phyloP scores from a whole-genome alignment of 2,329 filamentous ascomycete genomes.

The Colletotrichum siamense region DNA sequence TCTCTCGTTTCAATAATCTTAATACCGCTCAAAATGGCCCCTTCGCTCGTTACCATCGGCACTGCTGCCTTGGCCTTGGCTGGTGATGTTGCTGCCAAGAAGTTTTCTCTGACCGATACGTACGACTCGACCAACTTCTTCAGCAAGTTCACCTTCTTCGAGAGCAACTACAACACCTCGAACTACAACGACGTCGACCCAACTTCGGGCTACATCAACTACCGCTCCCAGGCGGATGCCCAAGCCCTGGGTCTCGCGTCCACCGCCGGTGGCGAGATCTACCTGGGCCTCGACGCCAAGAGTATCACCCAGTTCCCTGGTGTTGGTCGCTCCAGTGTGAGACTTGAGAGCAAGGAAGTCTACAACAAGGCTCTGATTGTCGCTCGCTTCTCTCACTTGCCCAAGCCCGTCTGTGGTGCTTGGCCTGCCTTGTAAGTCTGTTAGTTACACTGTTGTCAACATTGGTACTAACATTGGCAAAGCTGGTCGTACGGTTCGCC shows the following conservation, averaged over 20 bases:
- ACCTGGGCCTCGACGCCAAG: conserved; percentile 41
- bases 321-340: conserved; percentile 60
- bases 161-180: conserved; percentile 23
- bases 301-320: conserved; percentile 26
- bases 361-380: conserved; percentile 75
- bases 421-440: conserved; percentile 71
- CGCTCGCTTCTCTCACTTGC: conserved; percentile 73
- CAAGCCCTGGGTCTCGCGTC: conserved; percentile 37
- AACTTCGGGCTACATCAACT: conserved; percentile 70
- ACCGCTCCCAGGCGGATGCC: conserved; percentile 41
- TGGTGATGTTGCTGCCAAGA: conserved; percentile 34
- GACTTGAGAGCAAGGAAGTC: conserved; percentile 65
- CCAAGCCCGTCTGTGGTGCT: conserved; percentile 67
- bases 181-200: conserved; percentile 51
- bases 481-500: conserved; percentile 55
- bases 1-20: conserved; percentile 30
- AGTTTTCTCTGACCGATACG: conserved; percentile 44
- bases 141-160: conserved; percentile 50
- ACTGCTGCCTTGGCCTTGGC: conserved; percentile 41
- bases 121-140: conserved; percentile 52
- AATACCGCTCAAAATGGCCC: conserved; percentile 39
- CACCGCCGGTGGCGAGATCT: conserved; percentile 36
- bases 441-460: neutral
- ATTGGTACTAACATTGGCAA: neutral
- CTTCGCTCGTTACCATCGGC: conserved; percentile 44